phyloP scores from a whole-genome alignment of 139 green algal species.

The Volvox reticuliferus region DNA sequence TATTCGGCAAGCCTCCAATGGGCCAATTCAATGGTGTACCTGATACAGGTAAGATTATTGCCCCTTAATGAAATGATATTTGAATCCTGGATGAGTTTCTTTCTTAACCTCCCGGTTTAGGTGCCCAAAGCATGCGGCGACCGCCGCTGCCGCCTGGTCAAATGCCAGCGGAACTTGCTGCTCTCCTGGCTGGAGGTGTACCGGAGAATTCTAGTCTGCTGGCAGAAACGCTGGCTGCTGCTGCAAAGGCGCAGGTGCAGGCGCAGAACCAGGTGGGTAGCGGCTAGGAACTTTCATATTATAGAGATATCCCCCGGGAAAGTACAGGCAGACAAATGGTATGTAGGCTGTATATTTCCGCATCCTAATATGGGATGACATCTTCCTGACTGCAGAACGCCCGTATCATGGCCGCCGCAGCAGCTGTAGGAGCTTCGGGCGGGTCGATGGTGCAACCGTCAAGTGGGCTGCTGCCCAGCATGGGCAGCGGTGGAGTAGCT shows the following conservation, averaged over 20 bases:
- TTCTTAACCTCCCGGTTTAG: constrained; percentile 8
- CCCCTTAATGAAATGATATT: not conserved
- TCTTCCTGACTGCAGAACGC: constrained; percentile 6
- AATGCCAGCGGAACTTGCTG: constrained; percentile 29
- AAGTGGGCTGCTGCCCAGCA: not conserved
- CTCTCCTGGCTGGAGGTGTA: constrained; percentile 30
- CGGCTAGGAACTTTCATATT: not conserved
- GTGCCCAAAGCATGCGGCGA: not conserved
- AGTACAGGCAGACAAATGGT: not conserved
- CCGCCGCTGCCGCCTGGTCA: constrained; percentile 16
- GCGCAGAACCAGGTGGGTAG: not conserved
- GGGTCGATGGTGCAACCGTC: not conserved
- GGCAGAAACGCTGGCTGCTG: constrained; percentile 45
- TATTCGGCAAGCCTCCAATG: constrained; percentile 20
- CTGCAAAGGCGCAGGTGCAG: constrained; percentile 41
- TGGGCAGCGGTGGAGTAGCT: not conserved
- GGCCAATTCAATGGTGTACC: not conserved
- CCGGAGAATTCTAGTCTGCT: constrained; percentile 14
- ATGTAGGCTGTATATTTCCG: not conserved
- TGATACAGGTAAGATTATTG: not conserved
- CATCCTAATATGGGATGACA: not conserved
- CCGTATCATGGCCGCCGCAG: constrained; percentile 7
- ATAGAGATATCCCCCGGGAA: too few species aligned
- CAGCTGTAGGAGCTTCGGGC: not conserved
- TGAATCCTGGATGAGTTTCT: not conserved